These are phyloP conservation scores for Escovopsis sp. DNA, from an alignment of 2,329 filamentous ascomycete species.

Conservation along the genomic window DNA sequence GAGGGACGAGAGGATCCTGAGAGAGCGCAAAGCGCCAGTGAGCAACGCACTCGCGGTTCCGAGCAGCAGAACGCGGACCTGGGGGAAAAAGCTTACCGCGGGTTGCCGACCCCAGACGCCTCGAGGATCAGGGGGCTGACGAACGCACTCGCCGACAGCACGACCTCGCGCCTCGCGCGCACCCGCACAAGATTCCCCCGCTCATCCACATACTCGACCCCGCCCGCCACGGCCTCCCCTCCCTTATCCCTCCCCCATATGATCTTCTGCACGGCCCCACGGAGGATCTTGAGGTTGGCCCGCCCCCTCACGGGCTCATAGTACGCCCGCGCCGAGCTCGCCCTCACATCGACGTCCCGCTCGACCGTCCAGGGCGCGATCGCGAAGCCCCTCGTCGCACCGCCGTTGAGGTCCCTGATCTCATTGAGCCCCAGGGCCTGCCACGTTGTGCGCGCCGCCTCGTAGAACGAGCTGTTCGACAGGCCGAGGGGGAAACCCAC, in stretches of 20 bases:
- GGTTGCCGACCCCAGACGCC: slow-evolving; percentile 19
- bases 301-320: slow-evolving; percentile 21
- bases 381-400: slow-evolving; percentile 22
- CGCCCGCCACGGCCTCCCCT: slow-evolving; percentile 13
- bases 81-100: slow-evolving; percentile 1
- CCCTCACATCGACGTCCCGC: slow-evolving; percentile 19
- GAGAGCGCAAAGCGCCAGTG: too few relatives aligned
- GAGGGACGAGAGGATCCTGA: slow-evolving; percentile 6
- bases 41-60: too few relatives aligned
- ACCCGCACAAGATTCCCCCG: too few relatives aligned
- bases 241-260: slow-evolving; percentile 10
- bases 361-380: slow-evolving; percentile 27
- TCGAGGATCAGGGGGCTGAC: slow-evolving; percentile 15
- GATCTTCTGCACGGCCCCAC: slow-evolving; percentile 21
- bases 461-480: slow-evolving; percentile 19
- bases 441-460: slow-evolving; percentile 18
- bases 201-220: slow-evolving; percentile 19
- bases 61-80: too few relatives aligned
- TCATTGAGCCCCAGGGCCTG: slow-evolving; percentile 16
- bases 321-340: slow-evolving; percentile 28
- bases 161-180: slow-evolving; percentile 24
- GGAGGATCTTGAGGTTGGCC: slow-evolving; percentile 25
- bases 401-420: slow-evolving; percentile 25
- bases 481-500: slow-evolving; percentile 22
- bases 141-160: slow-evolving; percentile 7